Evolutionary conservation across 2,329 filamentous ascomycete genomes (phyloP).

Genomic region (Alternaria gansuensis): DNA sequence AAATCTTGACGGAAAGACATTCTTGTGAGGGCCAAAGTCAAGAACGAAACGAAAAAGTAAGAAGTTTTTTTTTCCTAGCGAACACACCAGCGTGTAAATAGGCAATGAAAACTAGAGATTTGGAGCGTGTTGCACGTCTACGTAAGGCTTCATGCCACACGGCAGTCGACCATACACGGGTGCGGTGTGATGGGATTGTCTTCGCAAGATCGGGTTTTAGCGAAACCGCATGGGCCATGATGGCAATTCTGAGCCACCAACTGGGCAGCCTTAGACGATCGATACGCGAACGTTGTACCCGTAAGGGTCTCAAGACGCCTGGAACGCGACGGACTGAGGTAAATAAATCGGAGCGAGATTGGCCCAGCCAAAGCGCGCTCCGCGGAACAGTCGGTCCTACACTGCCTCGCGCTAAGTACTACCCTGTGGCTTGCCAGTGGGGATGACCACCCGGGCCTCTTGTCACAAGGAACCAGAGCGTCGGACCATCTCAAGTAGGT

Average conservation of each 20-base stretch:
- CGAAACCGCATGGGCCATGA: constrained; percentile 12
- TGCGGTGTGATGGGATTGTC: constrained; percentile 11
- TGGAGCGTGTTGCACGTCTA: neutral
- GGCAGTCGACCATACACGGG: neutral
- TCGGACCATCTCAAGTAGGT: constrained; percentile 11
- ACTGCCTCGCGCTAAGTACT: constrained; percentile 10
- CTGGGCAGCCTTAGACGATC: neutral
- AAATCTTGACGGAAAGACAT: neutral
- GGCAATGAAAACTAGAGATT: neutral
- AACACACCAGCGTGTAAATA: neutral
- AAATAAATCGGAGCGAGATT: constrained; percentile 3
- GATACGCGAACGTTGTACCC: neutral
- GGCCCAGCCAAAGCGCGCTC: constrained; percentile 1
- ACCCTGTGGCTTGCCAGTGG: constrained; percentile 3
- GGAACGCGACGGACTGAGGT: neutral
- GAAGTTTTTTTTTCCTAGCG: neutral
- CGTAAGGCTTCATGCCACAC: constrained; percentile 4
- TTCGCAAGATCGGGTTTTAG: constrained; percentile 9
- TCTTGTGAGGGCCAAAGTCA: neutral
- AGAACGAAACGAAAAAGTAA: neutral
- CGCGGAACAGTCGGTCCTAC: constrained; percentile 9
- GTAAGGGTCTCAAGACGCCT: neutral
- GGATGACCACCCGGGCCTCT: neutral
- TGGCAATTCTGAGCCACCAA: constrained; percentile 3
- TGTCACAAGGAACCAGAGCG: neutral